Base-by-base conservation (phyloP, 2,329 filamentous ascomycete species). In the Beauveria sp. region DNA sequence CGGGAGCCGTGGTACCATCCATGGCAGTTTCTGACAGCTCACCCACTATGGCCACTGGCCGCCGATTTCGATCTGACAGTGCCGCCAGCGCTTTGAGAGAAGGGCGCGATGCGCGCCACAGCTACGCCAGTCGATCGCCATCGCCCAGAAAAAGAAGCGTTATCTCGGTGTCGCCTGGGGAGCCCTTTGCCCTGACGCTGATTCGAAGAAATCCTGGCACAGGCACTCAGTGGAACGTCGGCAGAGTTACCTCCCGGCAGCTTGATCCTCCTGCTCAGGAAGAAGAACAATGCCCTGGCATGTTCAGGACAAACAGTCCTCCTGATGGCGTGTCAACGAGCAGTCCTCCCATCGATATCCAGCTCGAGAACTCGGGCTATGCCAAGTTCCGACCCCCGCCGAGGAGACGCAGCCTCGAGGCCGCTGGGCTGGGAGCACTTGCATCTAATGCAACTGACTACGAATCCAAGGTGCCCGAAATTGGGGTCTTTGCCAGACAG, bases 211-310 rank as follows among this genome's bases (percentile, higher is more conserved):
- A 92, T 70, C 88, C 88, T 1, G 79, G 81, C 24, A 84, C 86
- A 9, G 85, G 85, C 8, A 80, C 79, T 60, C 89, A 92, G 71
- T 91, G 88, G 88, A 92, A 92, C 69, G 81, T 92, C 14, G 89
- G 86, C 24, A 85, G 80, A 60, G 80, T 91, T 54, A 81, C 80
- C 2, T 84, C 82, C 0, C 79, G 79, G 63, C 80, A 83, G 64
- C 71, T 78, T 16, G 79, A 82, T 50, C n/a, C 20, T 22, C 20
- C 42, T 4, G 24, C 16, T 18, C 38, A 54, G 8, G 54, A 56
- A 2, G 62, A 65, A n/a, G 53, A 61, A 5, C 60, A 64, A 14
- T 48, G 24, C 20, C 6, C 10, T 14, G 24, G 45, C 10, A 10
- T 51, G 6, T 50, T 61, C 58, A 45, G 43, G 28, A 28, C 56